Evolutionary conservation across 2,329 filamentous ascomycete species (phyloP), one percentile per base, ranked within the genome.

Genomic region (Pezicula rhizophila): DNA sequence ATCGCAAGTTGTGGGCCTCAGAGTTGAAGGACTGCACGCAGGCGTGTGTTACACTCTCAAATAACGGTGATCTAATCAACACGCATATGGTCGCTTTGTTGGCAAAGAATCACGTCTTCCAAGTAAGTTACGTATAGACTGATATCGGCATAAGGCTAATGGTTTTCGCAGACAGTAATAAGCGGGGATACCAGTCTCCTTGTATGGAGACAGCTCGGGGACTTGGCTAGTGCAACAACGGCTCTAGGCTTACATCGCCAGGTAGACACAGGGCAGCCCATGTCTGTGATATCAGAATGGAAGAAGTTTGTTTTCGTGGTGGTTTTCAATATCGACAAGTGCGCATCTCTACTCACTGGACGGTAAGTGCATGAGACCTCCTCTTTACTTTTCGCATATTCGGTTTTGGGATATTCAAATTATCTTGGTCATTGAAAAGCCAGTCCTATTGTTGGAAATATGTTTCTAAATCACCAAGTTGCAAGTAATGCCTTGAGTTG

Each of bases 291-390:
- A 2, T 65, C 66, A 0, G 70, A 74, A 42, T 56, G 59, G n/a
- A 62, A 61, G 25, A 59, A 65, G 15, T 54, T 66, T 2, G 43
- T 73, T 2, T 67, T 70, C 5, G 61, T 62, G 0, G 56, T 64
- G 2, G 52, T 72, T 17, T 74, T 71, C 48, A 65, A 60, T 31
- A 56, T 70, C 8, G 78, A 82, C 56, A 79, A 80, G 39, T 70
- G 70, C 8, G 64, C 68, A 0, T 71, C 75, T 0, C 69, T 74
- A 0, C 79, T 80, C 41, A 71, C 73, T 1, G 79, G 79, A 18
- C 17, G 38, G 38, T 40, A 18, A 40, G 38, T 12, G 8, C 4
- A 31, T 31, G 12, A 31, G 11, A 31, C 8, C 28, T 31, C 28
- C 8, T 40, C 23, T 7, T 20, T 40, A 11, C 23, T 10, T 23